These are phyloP conservation scores for Plantago ovata DNA, from an alignment of 257 asterid genomes.

Conservation along the genomic window DNA sequence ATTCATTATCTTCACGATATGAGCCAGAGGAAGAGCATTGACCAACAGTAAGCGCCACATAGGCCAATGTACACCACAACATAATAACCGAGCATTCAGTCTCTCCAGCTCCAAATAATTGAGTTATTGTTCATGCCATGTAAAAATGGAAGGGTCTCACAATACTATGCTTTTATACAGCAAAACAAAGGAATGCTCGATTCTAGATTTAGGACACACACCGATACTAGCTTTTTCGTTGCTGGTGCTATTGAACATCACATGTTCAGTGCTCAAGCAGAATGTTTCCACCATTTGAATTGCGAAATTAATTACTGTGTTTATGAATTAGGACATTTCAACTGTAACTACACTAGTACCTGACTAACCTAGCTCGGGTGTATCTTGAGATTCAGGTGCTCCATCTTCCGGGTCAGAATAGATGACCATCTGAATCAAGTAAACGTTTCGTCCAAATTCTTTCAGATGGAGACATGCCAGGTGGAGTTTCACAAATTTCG, in stretches of 20 bases:
- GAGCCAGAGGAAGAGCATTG: conserved; percentile 25
- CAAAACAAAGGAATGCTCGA: too few species aligned
- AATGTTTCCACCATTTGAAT: too few species aligned
- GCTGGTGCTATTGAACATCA: too few species aligned
- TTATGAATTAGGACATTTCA: too few species aligned
- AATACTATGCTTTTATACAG: too few species aligned
- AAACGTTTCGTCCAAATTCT: conserved; percentile 43
- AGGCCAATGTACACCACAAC: conserved; percentile 29
- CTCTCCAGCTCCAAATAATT: conserved; percentile 32
- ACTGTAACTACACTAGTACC: too few species aligned
- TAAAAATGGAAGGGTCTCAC: neutral
- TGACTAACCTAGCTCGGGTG: conserved; percentile 30
- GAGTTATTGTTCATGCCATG: conserved; percentile 24
- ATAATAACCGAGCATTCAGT: conserved; percentile 33
- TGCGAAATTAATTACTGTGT: too few species aligned
- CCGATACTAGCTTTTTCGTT: conserved; percentile 43
- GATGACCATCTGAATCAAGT: conserved; percentile 34
- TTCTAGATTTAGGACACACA: neutral
- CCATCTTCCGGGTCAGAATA: conserved; percentile 21
- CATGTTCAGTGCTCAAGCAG: too few species aligned
- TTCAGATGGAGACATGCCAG: conserved; percentile 28
- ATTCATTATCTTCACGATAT: neutral
- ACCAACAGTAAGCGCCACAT: conserved; percentile 31
- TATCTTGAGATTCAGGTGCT: conserved; percentile 16
- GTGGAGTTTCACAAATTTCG: conserved; percentile 40